Evolutionary conservation across 2,329 filamentous ascomycete genomes (phyloP).

Genomic region (Aspergillus chevalieri): DNA sequence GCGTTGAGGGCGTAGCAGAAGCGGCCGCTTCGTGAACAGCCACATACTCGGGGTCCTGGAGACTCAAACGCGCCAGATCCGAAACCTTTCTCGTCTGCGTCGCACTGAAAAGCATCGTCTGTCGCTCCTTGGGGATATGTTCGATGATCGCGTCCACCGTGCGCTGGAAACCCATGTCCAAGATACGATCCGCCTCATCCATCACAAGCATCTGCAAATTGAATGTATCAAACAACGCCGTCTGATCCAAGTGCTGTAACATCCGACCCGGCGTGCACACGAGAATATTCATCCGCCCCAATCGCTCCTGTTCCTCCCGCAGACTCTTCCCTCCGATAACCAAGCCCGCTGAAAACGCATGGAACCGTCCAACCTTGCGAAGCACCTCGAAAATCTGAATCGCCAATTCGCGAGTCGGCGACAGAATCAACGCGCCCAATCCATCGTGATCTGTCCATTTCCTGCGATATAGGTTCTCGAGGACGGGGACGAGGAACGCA

Average conservation of each 20-base stretch:
- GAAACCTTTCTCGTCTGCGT: constrained; percentile 94
- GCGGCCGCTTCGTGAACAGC: constrained; percentile 80
- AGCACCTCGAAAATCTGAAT: constrained; percentile 96
- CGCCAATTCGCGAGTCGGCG: constrained; percentile 88
- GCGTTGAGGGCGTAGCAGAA: constrained; percentile 70
- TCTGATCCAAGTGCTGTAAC: constrained; percentile 93
- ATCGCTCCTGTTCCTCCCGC: constrained; percentile 75
- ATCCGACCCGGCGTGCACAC: constrained; percentile 94
- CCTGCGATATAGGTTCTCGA: constrained; percentile 84
- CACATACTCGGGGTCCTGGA: constrained; percentile 90
- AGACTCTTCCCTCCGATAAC: constrained; percentile 91
- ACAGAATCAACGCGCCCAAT: constrained; percentile 84
- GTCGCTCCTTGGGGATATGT: constrained; percentile 75
- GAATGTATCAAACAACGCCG: constrained; percentile 79
- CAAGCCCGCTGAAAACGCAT: constrained; percentile 84
- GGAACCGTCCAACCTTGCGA: constrained; percentile 79
- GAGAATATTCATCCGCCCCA: constrained; percentile 91
- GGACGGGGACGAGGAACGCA: constrained; percentile 82
- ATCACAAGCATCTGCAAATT: constrained; percentile 89
- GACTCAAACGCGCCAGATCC: constrained; percentile 79
- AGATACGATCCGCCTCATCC: constrained; percentile 91
- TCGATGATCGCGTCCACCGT: constrained; percentile 90
- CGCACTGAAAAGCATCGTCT: constrained; percentile 91
- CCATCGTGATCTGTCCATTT: constrained; percentile 90
- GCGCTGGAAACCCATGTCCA: constrained; percentile 94